phyloP scores from a whole-genome alignment of 148 eudicot species.

The Rhododendron williamsianum region DNA sequence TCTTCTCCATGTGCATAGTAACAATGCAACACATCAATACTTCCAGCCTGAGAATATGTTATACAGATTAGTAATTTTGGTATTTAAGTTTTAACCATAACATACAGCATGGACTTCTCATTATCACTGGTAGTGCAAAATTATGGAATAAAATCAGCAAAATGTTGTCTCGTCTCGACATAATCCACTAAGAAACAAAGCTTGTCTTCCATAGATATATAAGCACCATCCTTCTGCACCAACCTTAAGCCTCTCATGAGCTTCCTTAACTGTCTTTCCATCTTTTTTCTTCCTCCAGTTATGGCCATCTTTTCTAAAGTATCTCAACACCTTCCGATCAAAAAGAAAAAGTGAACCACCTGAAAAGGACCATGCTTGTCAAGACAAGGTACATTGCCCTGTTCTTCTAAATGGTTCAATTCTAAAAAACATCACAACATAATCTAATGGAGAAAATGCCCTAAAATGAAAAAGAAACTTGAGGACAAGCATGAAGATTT shows the following conservation, averaged over 20 bases:
- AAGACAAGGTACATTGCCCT: slow-evolving; percentile 5
- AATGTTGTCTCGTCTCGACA: neutral
- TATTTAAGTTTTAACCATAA: neutral
- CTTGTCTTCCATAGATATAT: neutral
- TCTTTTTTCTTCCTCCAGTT: slow-evolving; percentile 77
- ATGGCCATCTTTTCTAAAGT: slow-evolving; percentile 83
- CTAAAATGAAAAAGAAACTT: neutral
- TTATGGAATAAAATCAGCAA: neutral
- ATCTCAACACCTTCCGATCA: slow-evolving; percentile 88
- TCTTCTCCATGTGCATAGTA: slow-evolving; percentile 80
- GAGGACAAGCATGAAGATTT: no score
- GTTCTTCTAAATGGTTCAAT: neutral
- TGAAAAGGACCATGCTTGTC: slow-evolving; percentile 17
- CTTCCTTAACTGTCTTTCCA: slow-evolving; percentile 74
- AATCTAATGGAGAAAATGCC: neutral
- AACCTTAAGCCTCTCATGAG: slow-evolving; percentile 71
- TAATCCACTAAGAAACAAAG: slow-evolving; percentile 1
- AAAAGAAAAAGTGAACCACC: slow-evolving; percentile 71
- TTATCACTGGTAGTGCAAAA: neutral
- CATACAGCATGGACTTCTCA: neutral
- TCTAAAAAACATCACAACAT: neutral
- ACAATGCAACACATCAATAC: slow-evolving; percentile 67
- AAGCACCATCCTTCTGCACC: slow-evolving; percentile 11
- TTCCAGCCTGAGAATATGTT: slow-evolving; percentile 44
- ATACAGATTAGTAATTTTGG: neutral